phyloP scores from a whole-genome alignment of 306 rosid genomes.

The Malus asiatica region DNA sequence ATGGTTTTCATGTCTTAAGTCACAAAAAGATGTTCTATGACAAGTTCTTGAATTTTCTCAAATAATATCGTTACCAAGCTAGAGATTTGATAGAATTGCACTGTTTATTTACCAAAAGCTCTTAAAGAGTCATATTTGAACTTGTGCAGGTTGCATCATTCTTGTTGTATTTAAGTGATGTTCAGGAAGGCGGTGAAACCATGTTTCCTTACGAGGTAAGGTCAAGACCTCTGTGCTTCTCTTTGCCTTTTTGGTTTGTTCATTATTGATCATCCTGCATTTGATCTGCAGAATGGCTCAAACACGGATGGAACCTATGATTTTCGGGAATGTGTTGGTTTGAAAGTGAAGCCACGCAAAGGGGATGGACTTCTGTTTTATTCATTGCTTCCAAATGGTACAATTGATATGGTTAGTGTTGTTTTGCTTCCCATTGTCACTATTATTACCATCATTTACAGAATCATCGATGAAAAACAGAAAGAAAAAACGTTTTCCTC shows the following conservation, averaged over 20 bases:
- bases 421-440: neutral
- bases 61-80: too few species aligned
- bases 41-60: neutral
- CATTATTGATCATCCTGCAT: neutral
- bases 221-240: neutral
- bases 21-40: neutral
- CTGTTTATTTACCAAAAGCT: neutral
- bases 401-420: constrained; percentile 74
- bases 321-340: constrained; percentile 49
- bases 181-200: constrained; percentile 85
- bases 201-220: constrained; percentile 87
- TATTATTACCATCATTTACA: neutral
- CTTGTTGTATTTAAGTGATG: constrained; percentile 77
- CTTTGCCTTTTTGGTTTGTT: neutral
- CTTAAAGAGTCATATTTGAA: constrained; percentile 1
- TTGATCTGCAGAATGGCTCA: constrained; percentile 58
- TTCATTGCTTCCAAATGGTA: constrained; percentile 61
- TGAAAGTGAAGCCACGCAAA: constrained; percentile 74
- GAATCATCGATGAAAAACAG: neutral
- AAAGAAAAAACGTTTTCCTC: neutral
- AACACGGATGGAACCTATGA: constrained; percentile 55
- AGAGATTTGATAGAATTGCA: neutral
- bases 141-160: constrained; percentile 66
- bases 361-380: constrained; percentile 93
- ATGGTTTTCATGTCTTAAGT: neutral